phyloP scores from a whole-genome alignment of 1,139 yeast species.

The Geotrichum fermentans region DNA sequence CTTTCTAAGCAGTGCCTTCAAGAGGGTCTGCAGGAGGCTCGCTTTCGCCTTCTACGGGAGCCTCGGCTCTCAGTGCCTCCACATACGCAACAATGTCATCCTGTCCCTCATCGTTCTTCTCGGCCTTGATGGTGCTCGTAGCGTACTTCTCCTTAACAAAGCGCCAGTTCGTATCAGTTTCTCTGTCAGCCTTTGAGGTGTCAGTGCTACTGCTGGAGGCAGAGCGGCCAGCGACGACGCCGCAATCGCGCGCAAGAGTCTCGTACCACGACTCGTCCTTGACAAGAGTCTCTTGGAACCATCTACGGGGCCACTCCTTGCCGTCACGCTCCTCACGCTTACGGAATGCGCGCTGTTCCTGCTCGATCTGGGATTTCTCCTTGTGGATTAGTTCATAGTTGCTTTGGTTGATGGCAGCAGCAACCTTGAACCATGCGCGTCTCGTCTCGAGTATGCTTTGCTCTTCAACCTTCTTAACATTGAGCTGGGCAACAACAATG shows the following conservation, averaged over 20 bases:
- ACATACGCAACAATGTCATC: constrained; percentile 17
- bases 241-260: constrained; percentile 23
- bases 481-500: constrained; percentile 49
- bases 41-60: constrained; percentile 17
- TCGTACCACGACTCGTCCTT: constrained; percentile 26
- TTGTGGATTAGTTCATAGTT: constrained; percentile 68
- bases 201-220: constrained; percentile 23
- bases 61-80: constrained; percentile 11
- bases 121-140: constrained; percentile 28
- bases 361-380: constrained; percentile 75
- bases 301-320: constrained; percentile 63
- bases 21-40: background rate
- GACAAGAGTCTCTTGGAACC: constrained; percentile 47
- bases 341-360: constrained; percentile 75
- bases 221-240: constrained; percentile 27
- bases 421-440: constrained; percentile 81
- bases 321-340: constrained; percentile 63
- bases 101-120: constrained; percentile 10
- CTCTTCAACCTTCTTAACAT: constrained; percentile 72
- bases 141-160: constrained; percentile 30
- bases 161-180: constrained; percentile 31
- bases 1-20: constrained; percentile 15
- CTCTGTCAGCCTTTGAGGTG: constrained; percentile 25
- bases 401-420: constrained; percentile 73
- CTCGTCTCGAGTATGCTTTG: constrained; percentile 76